phyloP scores from a whole-genome alignment of 164 flowering plant genomes.

The Macadamia integrifolia region DNA sequence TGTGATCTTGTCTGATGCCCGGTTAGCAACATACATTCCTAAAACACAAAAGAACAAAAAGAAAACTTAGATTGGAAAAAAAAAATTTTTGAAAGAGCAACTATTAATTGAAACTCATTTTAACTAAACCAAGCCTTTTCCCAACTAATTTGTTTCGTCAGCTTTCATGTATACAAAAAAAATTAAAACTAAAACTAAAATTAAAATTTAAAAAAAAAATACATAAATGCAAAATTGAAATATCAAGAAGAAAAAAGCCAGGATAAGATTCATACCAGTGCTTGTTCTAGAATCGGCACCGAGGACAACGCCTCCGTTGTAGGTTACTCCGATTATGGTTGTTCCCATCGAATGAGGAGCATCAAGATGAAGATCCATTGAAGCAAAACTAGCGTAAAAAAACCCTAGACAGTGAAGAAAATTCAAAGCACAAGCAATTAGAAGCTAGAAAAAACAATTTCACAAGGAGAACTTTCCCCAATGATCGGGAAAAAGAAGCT shows the following conservation, averaged over 20 bases:
- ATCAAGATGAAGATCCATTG: slow-evolving; percentile 35
- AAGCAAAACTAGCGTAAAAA: not conserved
- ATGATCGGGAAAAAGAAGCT: too few species aligned
- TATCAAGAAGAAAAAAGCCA: not conserved
- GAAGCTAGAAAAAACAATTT: too few species aligned
- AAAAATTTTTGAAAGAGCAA: too few species aligned
- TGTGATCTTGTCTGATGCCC: slow-evolving; percentile 89
- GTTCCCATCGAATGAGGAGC: slow-evolving; percentile 87
- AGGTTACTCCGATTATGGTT: slow-evolving; percentile 80
- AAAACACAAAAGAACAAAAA: not conserved
- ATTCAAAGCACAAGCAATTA: not conserved
- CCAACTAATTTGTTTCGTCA: too few species aligned
- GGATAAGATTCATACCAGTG: slow-evolving; percentile 40
- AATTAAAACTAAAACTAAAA: not conserved
- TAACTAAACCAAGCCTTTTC: too few species aligned
- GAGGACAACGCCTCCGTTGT: slow-evolving; percentile 78
- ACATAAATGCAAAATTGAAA: not conserved
- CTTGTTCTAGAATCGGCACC: slow-evolving; percentile 92
- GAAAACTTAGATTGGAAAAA: not conserved
- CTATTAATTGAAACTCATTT: too few species aligned
- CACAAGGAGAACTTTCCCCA: too few species aligned
- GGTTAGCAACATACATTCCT: slow-evolving; percentile 87
- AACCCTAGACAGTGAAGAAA: not conserved
- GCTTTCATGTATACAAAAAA: not conserved
- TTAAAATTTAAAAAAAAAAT: too few species aligned